Percentiles rank a stretch among this genome's conserved stretches.
phyloP scores from a whole-genome alignment of 2,329 filamentous ascomycete species.

The Aspergillus sp. region DNA sequence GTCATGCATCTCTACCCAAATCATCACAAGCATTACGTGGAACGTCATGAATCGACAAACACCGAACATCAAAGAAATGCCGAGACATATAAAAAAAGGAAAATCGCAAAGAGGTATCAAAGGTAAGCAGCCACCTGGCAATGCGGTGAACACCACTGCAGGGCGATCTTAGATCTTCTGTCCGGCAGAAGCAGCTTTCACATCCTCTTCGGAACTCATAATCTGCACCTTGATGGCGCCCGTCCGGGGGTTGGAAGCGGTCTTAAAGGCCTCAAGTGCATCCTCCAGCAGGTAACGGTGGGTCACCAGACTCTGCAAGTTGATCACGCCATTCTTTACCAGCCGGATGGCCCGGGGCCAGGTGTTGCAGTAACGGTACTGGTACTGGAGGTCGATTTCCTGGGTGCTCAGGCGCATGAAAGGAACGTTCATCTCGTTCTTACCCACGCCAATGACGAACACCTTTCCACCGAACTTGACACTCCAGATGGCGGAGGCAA shows the following conservation, averaged over 20 bases:
- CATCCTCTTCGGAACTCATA: constrained; percentile 47
- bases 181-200: constrained; percentile 32
- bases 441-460: constrained; percentile 93
- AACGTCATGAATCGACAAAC: constrained; percentile 5
- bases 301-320: constrained; percentile 78
- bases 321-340: constrained; percentile 77
- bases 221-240: constrained; percentile 99
- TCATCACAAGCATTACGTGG: constrained; percentile 17
- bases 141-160: constrained; percentile 1
- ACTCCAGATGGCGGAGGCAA: constrained; percentile 81
- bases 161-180: constrained; percentile 23
- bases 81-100: constrained; percentile 2
- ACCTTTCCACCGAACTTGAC: constrained; percentile 95
- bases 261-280: constrained; percentile 84
- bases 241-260: constrained; percentile 80
- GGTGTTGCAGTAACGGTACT: constrained; percentile 94
- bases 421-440: constrained; percentile 90
- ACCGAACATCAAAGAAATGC: constrained; percentile 11
- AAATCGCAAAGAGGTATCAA: constrained; percentile 12
- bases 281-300: constrained; percentile 85
- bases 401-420: constrained; percentile 90
- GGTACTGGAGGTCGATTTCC: constrained; percentile 93
- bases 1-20: constrained; percentile 16
- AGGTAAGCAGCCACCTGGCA: constrained; percentile 9
- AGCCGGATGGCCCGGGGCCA: constrained; percentile 92